These are phyloP conservation scores for Paxillus rubicundulus DNA, from an alignment of 768 basidiomycete genomes.

Conservation along the genomic window DNA sequence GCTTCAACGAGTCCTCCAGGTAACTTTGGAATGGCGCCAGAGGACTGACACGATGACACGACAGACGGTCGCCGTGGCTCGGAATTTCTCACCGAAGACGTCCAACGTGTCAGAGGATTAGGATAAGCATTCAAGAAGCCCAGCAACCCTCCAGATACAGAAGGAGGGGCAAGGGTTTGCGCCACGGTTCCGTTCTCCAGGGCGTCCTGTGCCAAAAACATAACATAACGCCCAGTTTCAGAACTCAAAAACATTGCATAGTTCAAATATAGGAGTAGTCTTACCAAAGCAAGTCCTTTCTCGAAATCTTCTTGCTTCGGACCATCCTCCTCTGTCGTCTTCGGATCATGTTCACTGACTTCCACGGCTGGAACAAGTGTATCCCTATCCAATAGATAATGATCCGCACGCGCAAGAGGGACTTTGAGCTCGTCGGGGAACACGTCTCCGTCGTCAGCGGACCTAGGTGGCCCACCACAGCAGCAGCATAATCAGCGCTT, in stretches of 20 bases:
- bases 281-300: conserved; percentile 19
- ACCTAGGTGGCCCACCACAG: conserved; percentile 35
- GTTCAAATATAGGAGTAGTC: conserved; percentile 4
- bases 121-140: conserved; percentile 62
- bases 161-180: conserved; percentile 18
- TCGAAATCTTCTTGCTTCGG: conserved; percentile 20
- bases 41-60: conserved; percentile 23
- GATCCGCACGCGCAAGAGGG: conserved; percentile 60
- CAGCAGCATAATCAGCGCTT: conserved; percentile 1
- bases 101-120: conserved; percentile 55
- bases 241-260: neutral
- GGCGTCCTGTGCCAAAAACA: conserved; percentile 17
- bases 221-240: neutral
- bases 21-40: conserved; percentile 25
- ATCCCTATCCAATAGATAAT: conserved; percentile 50
- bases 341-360: conserved; percentile 13
- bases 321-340: conserved; percentile 14
- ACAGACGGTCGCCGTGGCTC: conserved; percentile 20
- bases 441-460: conserved; percentile 52
- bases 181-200: conserved; percentile 23
- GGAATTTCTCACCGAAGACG: conserved; percentile 24
- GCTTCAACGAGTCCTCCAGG: conserved; percentile 35
- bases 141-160: conserved; percentile 44
- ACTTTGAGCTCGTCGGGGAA: conserved; percentile 59
- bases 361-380: conserved; percentile 11